Evolutionary conservation across 1,139 yeast species (phyloP).

Genomic region (Kodamaea anthophila): DNA sequence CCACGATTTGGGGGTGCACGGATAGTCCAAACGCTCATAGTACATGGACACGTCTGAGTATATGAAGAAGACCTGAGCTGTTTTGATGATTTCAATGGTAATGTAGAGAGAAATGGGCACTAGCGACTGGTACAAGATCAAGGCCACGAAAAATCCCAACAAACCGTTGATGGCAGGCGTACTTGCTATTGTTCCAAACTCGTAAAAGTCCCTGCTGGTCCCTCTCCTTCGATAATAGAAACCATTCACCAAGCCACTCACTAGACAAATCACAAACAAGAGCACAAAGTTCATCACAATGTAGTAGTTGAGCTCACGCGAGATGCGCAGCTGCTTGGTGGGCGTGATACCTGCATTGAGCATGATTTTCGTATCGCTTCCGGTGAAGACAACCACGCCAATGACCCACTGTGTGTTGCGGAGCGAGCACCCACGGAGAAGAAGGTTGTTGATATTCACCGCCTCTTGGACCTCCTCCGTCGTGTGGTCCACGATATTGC

Average conservation of each 20-base stretch:
- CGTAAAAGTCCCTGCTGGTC: constrained; percentile 39
- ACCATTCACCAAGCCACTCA: constrained; percentile 49
- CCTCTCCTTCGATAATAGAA: constrained; percentile 31
- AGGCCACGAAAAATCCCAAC: constrained; percentile 45
- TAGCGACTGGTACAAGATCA: constrained; percentile 51
- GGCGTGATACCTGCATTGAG: constrained; percentile 54
- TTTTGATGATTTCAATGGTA: constrained; percentile 54
- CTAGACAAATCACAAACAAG: constrained; percentile 45
- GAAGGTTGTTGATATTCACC: constrained; percentile 41
- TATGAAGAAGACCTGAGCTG: constrained; percentile 53
- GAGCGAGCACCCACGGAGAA: constrained; percentile 47
- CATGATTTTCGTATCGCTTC: constrained; percentile 52
- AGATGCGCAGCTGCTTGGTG: constrained; percentile 48
- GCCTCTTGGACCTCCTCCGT: constrained; percentile 26
- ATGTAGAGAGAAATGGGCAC: constrained; percentile 57
- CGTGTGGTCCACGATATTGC: constrained; percentile 31
- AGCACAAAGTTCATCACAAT: constrained; percentile 43
- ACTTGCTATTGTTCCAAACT: constrained; percentile 47
- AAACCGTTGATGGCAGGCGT: constrained; percentile 47
- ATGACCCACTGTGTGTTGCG: constrained; percentile 53
- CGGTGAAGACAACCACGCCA: constrained; percentile 48
- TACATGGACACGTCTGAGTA: constrained; percentile 49
- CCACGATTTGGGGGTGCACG: constrained; percentile 60
- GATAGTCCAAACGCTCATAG: constrained; percentile 46
- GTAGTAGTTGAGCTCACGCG: constrained; percentile 46